Base-by-base conservation (phyloP, 2,329 filamentous ascomycete genomes). In the Sarocladiaceae sp. region DNA sequence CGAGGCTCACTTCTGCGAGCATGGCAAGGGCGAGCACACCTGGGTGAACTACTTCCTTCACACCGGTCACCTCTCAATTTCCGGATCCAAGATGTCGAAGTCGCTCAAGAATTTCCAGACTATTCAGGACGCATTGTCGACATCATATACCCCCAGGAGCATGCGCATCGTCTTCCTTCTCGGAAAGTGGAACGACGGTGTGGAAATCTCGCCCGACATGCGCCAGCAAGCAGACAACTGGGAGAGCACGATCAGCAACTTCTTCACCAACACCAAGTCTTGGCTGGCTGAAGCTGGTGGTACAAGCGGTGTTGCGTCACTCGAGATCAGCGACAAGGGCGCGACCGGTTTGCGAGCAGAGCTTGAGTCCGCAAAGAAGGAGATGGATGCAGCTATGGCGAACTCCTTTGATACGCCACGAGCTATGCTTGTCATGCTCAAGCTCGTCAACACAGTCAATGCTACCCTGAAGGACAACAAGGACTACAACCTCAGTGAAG, bases 1-100 rank as follows among this genome's bases (percentile, higher is more conserved):
- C 51, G 88, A 94, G 62, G 88, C 88, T n/a, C 91, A 87, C 62
- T 94, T 87, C 55, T 73, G 68, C 55, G 56, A 72, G 32, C 62
- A 71, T 45, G 63, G 58, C 31, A 72, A 74, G 59, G 66, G 62
- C 37, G 70, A 74, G 53, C 73, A 78, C 53, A 87, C 87, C 48
- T 95, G 91, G 91, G 86, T 95, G 42, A 95, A 93, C 60, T 95
- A 96, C 66, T 97, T 96, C 66, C 60, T 96, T 13, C 91, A 96
- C 59, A 96, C 94, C 84, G 91, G 91, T 0, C 91, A 97, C 60
- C 67, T 96, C 39, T 66, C 63, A 5, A 96, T 97, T 46, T 80
- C 84, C 20, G 90, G 91, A 0, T 88, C 83, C 18, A 97, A 97
- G 63, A 97, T 97, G 91, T 91, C 85, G 46, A 97, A 97, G 64